Evolutionary conservation across 2,329 filamentous ascomycete genomes (phyloP), one percentile per base, ranked within the genome.

Genomic region (Polychaeton citri): DNA sequence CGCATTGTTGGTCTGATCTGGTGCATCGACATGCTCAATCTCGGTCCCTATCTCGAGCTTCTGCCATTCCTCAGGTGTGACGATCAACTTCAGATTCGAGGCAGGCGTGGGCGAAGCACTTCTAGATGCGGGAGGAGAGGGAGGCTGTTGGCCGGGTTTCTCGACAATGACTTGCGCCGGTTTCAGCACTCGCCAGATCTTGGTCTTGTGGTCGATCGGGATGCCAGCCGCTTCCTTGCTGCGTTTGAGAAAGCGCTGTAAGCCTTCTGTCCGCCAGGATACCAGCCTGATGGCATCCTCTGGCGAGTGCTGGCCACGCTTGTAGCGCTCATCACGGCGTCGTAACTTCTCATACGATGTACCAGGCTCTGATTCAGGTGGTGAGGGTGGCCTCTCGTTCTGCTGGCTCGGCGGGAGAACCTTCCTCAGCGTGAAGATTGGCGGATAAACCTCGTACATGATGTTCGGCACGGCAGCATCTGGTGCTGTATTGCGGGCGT

Each of bases 381-480:
- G 15, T 28, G 24, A 4, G 10, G 38, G 33, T 7, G 43, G 38
- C n/a, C 34, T 35, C 16, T 44, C 34, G 19, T 17, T 30, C 6
- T 68, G 61, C 13, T 70, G 63, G 2, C 73, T 73, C 6, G 60
- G 55, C 46, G 67, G 68, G 55, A 77, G 79, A 2, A 96, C 66
- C 46, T 88, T 85, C 52, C 93, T 76, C 41, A 96, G 68, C 1
- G 78, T 84, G 55, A 95, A 83, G 30, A 94, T 69, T 0, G 84
- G 85, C 4, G 87, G 90, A 50, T 86, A 76, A 28, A 85, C 67
- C 60, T 96, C 90, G 55, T 81, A 93, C 48, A 81, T 66, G 32
- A 94, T 62, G 44, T 93, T 84, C 26, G 74, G 64, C 3, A 62
- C 50, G 12, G 61, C 60, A n/a, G 61, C 52, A 2, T 68, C 69